Conservation (phyloP, 2,329 filamentous ascomycete genomes). For the Daldinia sp. region DNA sequence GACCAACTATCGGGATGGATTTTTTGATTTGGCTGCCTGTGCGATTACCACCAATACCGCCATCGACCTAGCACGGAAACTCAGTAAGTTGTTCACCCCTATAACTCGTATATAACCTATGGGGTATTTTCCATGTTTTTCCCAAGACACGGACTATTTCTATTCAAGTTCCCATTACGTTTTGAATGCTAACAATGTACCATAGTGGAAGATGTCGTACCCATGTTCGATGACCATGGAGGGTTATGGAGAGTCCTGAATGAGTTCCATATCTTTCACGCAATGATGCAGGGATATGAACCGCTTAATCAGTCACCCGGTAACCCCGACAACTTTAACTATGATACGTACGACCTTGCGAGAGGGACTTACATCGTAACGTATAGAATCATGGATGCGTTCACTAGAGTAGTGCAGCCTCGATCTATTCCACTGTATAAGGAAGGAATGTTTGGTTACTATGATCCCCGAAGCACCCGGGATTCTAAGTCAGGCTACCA, state of each 20-base stretch:
- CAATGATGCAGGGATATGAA: conserved; percentile 28
- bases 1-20: conserved; percentile 39
- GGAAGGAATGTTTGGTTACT: conserved; percentile 40
- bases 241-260: conserved; percentile 37
- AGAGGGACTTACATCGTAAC: conserved; percentile 34
- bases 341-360: conserved; percentile 44
- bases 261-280: conserved; percentile 28
- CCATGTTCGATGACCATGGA: conserved; percentile 38
- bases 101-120: background rate
- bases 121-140: background rate
- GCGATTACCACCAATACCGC: conserved; percentile 52
- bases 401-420: conserved; percentile 14
- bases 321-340: conserved; percentile 34
- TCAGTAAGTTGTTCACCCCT: background rate
- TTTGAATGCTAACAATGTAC: background rate
- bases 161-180: background rate
- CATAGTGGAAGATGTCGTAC: conserved; percentile 43
- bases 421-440: conserved; percentile 27
- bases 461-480: conserved; percentile 42
- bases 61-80: conserved; percentile 45
- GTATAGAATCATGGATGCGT: conserved; percentile 27
- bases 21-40: conserved; percentile 46
- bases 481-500: conserved; percentile 38
- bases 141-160: background rate
- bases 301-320: background rate